A percentile compares a stretch with the other conserved stretches of the same genome.
Conservation (phyloP, 1,284 basidiomycete species). For the Sanghuangporus baumii region DNA sequence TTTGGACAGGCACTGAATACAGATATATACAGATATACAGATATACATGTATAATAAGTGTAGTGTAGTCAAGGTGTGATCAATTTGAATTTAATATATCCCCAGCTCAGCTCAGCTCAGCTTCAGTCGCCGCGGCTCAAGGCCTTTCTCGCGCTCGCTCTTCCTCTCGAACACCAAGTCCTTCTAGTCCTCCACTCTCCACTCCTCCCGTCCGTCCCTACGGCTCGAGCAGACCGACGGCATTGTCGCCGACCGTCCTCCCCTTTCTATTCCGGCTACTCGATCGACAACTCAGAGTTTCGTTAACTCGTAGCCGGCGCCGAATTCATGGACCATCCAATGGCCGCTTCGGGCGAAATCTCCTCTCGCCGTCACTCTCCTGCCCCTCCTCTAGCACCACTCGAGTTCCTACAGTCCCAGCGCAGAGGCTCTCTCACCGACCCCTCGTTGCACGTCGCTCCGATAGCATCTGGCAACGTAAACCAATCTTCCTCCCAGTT, state of each 20-base stretch:
- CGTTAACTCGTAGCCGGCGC: conserved; percentile 9
- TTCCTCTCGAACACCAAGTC: neutral
- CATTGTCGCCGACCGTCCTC: conserved; percentile 1
- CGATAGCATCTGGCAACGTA: conserved; percentile 27
- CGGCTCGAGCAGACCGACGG: neutral
- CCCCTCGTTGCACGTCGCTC: conserved; percentile 63
- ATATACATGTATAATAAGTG: neutral
- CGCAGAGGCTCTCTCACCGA: conserved; percentile 76
- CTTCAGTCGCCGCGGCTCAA: neutral
- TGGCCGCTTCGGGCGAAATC: conserved; percentile 15
- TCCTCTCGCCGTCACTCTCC: conserved; percentile 32
- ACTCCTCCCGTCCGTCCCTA: neutral
- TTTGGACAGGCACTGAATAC: neutral
- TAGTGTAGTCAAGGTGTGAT: neutral
- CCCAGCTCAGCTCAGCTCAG: neutral
- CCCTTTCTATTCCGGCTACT: neutral
- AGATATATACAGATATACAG: neutral
- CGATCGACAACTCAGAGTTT: neutral
- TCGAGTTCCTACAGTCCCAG: conserved; percentile 72
- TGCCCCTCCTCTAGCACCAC: conserved; percentile 55
- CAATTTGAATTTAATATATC: neutral
- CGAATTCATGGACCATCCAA: conserved; percentile 17
- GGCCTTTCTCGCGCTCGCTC: neutral
- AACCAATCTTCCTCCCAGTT: conserved; percentile 23
- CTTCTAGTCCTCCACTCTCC: neutral